Base-by-base conservation (phyloP, 257 asterid genomes). In the Knoxia roxburghii region DNA sequence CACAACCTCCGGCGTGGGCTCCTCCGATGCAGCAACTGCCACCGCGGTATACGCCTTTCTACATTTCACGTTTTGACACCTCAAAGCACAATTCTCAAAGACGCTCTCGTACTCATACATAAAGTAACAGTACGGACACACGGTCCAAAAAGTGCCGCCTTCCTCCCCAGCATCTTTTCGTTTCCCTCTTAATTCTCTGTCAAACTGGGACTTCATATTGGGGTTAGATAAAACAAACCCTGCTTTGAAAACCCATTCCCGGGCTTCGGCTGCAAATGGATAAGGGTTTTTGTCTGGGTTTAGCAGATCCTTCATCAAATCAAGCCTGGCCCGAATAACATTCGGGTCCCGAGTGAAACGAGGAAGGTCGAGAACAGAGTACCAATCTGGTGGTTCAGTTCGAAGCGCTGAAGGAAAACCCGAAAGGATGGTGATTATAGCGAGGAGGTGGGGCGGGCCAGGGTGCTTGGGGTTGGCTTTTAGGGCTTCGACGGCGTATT, bases 121-220 rank as follows among this genome's bases (percentile, higher is more conserved):
- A 63, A 71, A 73, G 45, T 77, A 80, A 74, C 95, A 89, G 56
- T 83, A 83, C 29, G 95, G 88, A 72, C 95, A 89, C 59, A 77
- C 64, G 2, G 95, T 85, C 95, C 95, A 87, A 68, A 87, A 88
- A 1, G 85, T 78, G n/a, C 40, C 72, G 11, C 77, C 75, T 3
- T 46, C 72, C 9, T 27, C 17, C 6, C 41, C 40, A 7, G 21
- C 17, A 64, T 63, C 4, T 51, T 14, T 57, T 17, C 30, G 29
- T 39, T 9, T 53, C 75, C 45, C 64, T 70, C 60, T 65, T 65
- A 80, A 61, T n/a, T 73, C 80, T 2, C 20, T 71, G 23, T 84
- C 94, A 27, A 71, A 76, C 64, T n/a, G 53, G 11, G 72, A 72
- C 79, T 77, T 86, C 50, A 55, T 57, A 6, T 1, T 24, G n/a